These are phyloP conservation scores for Arthrobotrys musiformis DNA, from an alignment of 2,329 filamentous ascomycete genomes.

Conservation along the genomic window DNA sequence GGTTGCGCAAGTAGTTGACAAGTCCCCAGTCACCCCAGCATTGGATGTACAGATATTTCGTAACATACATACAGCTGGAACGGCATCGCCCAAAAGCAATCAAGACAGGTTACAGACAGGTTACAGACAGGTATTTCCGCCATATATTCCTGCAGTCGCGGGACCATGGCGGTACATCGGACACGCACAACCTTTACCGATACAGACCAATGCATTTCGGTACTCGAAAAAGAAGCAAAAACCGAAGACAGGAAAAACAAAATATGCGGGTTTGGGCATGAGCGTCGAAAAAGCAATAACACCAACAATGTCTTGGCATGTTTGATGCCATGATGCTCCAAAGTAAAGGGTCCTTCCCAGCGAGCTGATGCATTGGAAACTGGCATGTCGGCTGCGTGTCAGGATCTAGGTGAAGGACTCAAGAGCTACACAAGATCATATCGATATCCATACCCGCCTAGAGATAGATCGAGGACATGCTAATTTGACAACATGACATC, in stretches of 20 bases:
- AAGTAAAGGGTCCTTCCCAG: conserved; percentile 47
- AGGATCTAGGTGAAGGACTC: conserved; percentile 25
- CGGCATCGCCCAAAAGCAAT: conserved; percentile 17
- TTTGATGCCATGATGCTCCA: conserved; percentile 53
- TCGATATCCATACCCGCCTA: conserved; percentile 1
- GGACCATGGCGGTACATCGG: conserved; percentile 25
- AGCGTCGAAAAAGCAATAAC: conserved; percentile 35
- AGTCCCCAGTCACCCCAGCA: conserved; percentile 25
- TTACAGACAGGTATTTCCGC: conserved; percentile 13
- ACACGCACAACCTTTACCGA: conserved; percentile 32
- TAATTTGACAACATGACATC: conserved; percentile 16
- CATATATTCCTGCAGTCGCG: neutral
- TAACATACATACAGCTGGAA: conserved; percentile 30
- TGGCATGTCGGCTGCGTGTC: conserved; percentile 7
- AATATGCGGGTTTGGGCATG: conserved; percentile 36
- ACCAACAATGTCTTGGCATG: conserved; percentile 42
- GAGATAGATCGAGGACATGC: neutral
- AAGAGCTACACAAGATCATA: neutral
- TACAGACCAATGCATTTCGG: conserved; percentile 47
- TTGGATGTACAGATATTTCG: conserved; percentile 4
- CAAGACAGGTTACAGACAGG: conserved; percentile 9
- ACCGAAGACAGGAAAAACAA: conserved; percentile 44
- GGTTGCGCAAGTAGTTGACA: conserved; percentile 19
- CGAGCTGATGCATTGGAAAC: conserved; percentile 21
- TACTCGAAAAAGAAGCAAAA: conserved; percentile 49